phyloP scores from a whole-genome alignment of 2,329 filamentous ascomycete species.

The Phaeosphaeriaceae sp. region DNA sequence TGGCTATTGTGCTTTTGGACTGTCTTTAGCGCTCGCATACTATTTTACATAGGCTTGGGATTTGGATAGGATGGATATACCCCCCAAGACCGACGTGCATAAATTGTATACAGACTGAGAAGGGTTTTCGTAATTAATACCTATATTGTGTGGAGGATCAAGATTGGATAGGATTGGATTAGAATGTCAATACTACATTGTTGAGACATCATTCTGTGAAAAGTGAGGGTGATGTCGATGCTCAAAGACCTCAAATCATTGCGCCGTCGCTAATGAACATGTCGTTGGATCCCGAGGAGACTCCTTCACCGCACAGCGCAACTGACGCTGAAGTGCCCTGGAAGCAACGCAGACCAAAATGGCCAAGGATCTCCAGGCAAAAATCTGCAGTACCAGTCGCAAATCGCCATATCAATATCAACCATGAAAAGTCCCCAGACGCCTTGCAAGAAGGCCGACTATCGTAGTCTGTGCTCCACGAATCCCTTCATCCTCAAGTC shows the following conservation, averaged over 20 bases:
- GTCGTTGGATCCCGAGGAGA: neutral
- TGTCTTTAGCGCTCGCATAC: constrained; percentile 1
- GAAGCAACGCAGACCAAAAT: neutral
- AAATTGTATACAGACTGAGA: constrained; percentile 1
- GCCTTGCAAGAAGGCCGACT: too few species aligned
- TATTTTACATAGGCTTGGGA: neutral
- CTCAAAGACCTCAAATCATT: neutral
- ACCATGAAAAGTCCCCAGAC: too few species aligned
- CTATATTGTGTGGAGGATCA: neutral
- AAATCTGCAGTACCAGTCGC: too few species aligned
- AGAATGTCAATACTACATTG: constrained; percentile 1
- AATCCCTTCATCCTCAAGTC: constrained; percentile 47
- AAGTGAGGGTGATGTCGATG: neutral
- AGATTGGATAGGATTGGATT: neutral
- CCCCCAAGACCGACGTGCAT: constrained; percentile 4
- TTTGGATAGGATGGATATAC: constrained; percentile 8
- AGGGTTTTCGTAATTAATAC: neutral
- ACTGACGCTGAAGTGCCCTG: neutral
- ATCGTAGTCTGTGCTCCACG: too few species aligned
- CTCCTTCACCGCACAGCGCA: neutral
- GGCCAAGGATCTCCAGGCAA: too few species aligned
- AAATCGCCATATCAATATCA: too few species aligned
- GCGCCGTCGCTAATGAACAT: neutral
- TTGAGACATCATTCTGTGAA: too few species aligned
- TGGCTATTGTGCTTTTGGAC: constrained; percentile 21